A percentile compares a stretch with the other conserved stretches of the same genome.
Evolutionary conservation across 2,329 filamentous ascomycete species (phyloP).

Genomic region (Scedosporium boydii): DNA sequence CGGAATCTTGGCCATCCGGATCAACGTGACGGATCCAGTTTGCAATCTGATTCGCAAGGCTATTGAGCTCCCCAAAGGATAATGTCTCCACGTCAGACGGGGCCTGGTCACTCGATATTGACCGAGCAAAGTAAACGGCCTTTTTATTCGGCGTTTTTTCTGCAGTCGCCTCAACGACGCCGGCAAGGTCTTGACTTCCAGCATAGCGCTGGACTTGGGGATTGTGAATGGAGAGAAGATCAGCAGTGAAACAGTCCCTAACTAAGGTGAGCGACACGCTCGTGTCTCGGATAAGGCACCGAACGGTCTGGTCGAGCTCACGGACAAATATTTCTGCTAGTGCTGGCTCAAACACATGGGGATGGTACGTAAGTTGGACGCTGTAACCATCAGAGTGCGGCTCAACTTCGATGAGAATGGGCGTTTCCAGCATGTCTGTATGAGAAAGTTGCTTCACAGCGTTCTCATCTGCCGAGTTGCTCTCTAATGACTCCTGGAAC

Average conservation of each 20-base stretch:
- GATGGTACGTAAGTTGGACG: constrained; percentile 38
- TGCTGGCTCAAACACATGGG: constrained; percentile 36
- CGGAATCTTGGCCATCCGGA: constrained; percentile 33
- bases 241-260: constrained; percentile 15
- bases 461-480: constrained; percentile 21
- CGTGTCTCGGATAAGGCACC: constrained; percentile 19
- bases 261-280: constrained; percentile 5
- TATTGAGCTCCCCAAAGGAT: constrained; percentile 58
- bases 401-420: constrained; percentile 66
- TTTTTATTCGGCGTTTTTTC: constrained; percentile 35
- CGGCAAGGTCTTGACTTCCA: constrained; percentile 33
- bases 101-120: constrained; percentile 25
- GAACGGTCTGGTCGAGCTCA: constrained; percentile 49
- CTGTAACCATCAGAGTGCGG: constrained; percentile 36
- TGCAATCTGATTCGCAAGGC: constrained; percentile 54
- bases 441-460: constrained; percentile 47
- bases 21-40: constrained; percentile 31
- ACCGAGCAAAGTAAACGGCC: constrained; percentile 56
- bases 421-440: constrained; percentile 66
- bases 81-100: constrained; percentile 28
- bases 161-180: constrained; percentile 45
- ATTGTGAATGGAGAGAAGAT: constrained; percentile 41
- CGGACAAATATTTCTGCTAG: constrained; percentile 47
- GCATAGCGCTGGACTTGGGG: constrained; percentile 20
- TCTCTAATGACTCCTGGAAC: constrained; percentile 65